A percentile compares a stretch with the other conserved stretches of the same genome.
Evolutionary conservation across 1,139 yeast genomes (phyloP).

Genomic region (Tardiomyces depauwii): DNA sequence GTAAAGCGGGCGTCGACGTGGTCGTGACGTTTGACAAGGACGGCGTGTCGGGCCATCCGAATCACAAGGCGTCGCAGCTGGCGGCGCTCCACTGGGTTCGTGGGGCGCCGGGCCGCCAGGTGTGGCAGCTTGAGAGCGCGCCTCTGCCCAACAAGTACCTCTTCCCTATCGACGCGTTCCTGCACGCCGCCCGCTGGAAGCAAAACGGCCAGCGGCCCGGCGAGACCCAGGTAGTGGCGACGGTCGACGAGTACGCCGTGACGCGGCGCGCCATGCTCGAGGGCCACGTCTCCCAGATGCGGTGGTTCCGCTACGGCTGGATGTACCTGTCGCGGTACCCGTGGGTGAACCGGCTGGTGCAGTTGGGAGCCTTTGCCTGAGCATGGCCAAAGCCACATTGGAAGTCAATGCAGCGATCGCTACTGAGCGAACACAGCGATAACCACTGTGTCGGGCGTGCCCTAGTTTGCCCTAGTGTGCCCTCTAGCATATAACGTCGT

Average conservation of each 20-base stretch:
- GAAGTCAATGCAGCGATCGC: too few relatives aligned
- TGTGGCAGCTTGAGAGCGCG: constrained; percentile 27
- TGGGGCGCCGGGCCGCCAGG: constrained; percentile 7
- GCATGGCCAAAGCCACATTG: too few relatives aligned
- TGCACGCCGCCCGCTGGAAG: constrained; percentile 21
- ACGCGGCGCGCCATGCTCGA: constrained; percentile 67
- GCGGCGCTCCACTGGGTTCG: constrained; percentile 37
- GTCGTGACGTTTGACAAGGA: constrained; percentile 68
- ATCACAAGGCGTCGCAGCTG: constrained; percentile 57
- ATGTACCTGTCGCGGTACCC: constrained; percentile 61
- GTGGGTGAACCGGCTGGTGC: constrained; percentile 51
- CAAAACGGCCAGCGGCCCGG: constrained; percentile 1
- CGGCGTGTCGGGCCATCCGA: constrained; percentile 82
- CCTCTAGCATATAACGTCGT: constrained; percentile 8
- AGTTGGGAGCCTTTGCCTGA: constrained; percentile 6
- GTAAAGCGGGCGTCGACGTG: constrained; percentile 25
- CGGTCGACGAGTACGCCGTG: constrained; percentile 47
- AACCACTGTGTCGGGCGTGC: too few relatives aligned
- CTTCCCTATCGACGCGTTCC: constrained; percentile 24
- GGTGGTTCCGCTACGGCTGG: constrained; percentile 94
- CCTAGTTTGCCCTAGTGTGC: too few relatives aligned
- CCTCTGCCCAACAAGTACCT: constrained; percentile 28
- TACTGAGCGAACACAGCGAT: too few relatives aligned
- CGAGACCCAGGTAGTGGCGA: constrained; percentile 31
- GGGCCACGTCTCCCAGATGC: constrained; percentile 86